Evolutionary conservation across 805 yeast species (phyloP).

Genomic region (Maudiozyma turicensis): DNA sequence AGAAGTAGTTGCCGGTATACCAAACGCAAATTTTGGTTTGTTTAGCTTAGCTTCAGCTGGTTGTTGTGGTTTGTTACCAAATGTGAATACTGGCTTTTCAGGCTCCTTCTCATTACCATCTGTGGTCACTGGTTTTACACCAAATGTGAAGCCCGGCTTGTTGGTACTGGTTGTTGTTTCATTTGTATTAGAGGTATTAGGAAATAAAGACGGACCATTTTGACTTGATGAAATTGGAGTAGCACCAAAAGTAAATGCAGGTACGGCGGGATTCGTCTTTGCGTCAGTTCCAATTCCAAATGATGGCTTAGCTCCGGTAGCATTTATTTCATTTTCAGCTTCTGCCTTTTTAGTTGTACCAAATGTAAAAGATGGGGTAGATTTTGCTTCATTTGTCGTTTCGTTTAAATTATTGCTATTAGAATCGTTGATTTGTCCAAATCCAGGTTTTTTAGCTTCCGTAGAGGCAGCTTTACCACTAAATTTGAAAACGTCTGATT

Average conservation of each 20-base stretch:
- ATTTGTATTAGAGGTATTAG: not conserved
- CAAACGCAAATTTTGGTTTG: constrained; percentile 10
- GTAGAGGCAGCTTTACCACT: not conserved
- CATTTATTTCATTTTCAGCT: not conserved
- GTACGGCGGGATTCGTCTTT: constrained; percentile 2
- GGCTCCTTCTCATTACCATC: not conserved
- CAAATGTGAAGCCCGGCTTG: not conserved
- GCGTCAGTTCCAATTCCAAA: not conserved
- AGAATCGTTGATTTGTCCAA: constrained; percentile 12
- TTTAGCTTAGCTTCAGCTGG: not conserved
- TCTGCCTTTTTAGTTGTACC: not conserved
- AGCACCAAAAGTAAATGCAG: constrained; percentile 19
- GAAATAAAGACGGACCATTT: not conserved
- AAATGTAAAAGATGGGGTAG: constrained; percentile 6
- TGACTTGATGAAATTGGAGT: not conserved
- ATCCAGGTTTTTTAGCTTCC: constrained; percentile 2
- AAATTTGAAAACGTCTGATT: constrained; percentile 31
- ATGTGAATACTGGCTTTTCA: not conserved
- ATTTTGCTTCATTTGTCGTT: not conserved
- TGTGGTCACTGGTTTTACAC: constrained; percentile 10
- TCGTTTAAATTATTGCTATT: not conserved
- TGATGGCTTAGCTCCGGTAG: constrained; percentile 16
- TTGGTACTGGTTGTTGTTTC: not conserved
- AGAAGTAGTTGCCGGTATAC: not conserved
- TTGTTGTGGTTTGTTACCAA: constrained; percentile 10